Evolutionary conservation across 129 eudicot species (phyloP).

Genomic region (Lactuca saligna): DNA sequence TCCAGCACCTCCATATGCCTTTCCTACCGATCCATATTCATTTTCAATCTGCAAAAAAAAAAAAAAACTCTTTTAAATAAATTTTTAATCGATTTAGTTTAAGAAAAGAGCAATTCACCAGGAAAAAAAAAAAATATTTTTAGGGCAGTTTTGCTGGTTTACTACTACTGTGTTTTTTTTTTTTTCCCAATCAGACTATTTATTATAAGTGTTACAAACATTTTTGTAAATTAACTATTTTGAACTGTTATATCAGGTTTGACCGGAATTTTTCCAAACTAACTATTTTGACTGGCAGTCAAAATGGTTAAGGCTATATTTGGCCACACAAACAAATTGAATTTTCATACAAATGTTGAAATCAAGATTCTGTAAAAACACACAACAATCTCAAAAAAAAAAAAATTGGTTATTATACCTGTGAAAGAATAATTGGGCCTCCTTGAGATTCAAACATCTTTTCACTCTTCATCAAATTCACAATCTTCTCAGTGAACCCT

Average conservation of each 20-base stretch:
- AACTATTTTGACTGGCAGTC: too few relatives aligned
- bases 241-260: too few relatives aligned
- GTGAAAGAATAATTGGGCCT: conserved; percentile 86
- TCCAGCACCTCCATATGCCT: conserved; percentile 62
- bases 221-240: too few relatives aligned
- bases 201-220: too few relatives aligned
- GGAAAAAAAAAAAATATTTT: too few relatives aligned
- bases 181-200: too few relatives aligned
- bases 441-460: conserved; percentile 82
- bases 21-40: conserved; percentile 82
- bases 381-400: not conserved
- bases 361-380: not conserved
- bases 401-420: conserved; percentile 38
- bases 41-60: conserved; percentile 72
- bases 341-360: conserved; percentile 10
- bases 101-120: too few relatives aligned
- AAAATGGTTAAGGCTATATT: too few relatives aligned
- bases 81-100: not conserved
- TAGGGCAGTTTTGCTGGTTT: not conserved
- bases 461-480: conserved; percentile 78
- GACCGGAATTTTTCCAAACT: too few relatives aligned
- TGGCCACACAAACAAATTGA: not conserved
- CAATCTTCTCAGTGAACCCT: conserved; percentile 77
- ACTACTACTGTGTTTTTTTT: too few relatives aligned
- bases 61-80: conserved; percentile 8